Base-by-base conservation (phyloP, 768 basidiomycete species). In the Daedaleopsis sinensis region DNA sequence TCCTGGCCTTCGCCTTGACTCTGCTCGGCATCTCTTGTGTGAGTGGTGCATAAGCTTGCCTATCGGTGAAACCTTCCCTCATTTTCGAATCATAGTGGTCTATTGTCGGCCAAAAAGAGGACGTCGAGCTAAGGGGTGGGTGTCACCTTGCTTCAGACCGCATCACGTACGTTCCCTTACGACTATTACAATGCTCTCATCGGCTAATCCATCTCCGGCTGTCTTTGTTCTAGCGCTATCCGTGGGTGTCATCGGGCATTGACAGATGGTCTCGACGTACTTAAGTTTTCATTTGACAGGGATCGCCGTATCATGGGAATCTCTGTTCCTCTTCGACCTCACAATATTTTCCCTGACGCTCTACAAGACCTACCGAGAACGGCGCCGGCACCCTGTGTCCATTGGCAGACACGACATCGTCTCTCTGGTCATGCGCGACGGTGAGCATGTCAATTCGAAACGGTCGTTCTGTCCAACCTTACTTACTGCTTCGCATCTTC, bases 271-370 rank as follows among this genome's bases (percentile, higher is more conserved):
- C 23, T 23, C 47, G 13, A 19, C 15, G 13, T 10, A 11, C 23
- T 49, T 13, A 49, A n/a, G 44, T 10, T 10, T 21, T 10, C 44
- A 46, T 9, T n/a, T 36, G 49, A 11, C 56, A 77, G 76, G 57
- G 18, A 27, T 72, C 9, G 74, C 75, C 18, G 64, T 68, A 18
- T 67, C 81, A 19, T 85, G 84, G 83, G 82, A 84, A 64, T 79
- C 81, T 1, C 74, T 84, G 5, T 80, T 83, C 57, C 64, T 77
- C 1, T 84, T 79, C 59, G 84, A 87, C 65, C 57, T 74, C 0
- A 70, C 82, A 19, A 71, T 85, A 15, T 82, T 85, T 59, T 59
- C 62, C 21, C 70, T 86, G 21, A 86, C 82, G 0, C 49, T 85
- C n/a, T 65, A 67, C 65, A 82, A 80, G 67, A 82, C 82, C 4